Base-by-base conservation (phyloP, 306 rosid genomes). In the Crataegus laevigata region DNA sequence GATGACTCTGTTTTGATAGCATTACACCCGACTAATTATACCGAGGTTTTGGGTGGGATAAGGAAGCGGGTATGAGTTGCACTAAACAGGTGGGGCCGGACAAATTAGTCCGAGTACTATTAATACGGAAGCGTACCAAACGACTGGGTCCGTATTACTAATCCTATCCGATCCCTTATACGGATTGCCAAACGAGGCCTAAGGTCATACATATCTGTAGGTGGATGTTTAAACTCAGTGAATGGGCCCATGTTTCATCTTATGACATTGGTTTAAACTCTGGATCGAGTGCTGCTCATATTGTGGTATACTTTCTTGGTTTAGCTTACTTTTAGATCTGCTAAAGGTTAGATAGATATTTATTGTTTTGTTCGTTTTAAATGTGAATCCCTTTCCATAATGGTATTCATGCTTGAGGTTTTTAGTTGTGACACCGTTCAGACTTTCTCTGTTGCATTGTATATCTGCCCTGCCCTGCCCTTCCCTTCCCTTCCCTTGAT, bases 151-250 rank as follows among this genome's bases (percentile, higher is more conserved):
- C 1, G 1, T 30, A 30, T 1, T 30, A 30, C 4, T 30, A 30
- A 30, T 4, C 5, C 1, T 30, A 30, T 30, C 34, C 1, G 1
- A 4, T 29, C 32, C 5, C 0, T 29, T 29, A 0, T 29, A 3
- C 32, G 5, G 0, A 0, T 0, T 29, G 32, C 5, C 32, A 29
- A 29, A 29, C 32, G n/a, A n/a, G n/a, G n/a, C n/a, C 59, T 69
- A 52, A 42, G 9, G 4, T 64, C 61, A 26, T 66, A 21, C 66
- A 11, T 67, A 32, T 81, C 17, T 84, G 38, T 80, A 94, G 98
- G 80, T 94, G 98, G 98, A 77, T 94, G 81, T 90, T 94, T 84
- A 91, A 94, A 84, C 78, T 94, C 78, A 94, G 96, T 81, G 98
- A 94, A 77, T 94, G 98, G 97, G 97, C 96, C 69, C 89, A 94